These are phyloP conservation scores for Scheffersomyces spartinae DNA, from an alignment of 805 yeast genomes.

Conservation along the genomic window DNA sequence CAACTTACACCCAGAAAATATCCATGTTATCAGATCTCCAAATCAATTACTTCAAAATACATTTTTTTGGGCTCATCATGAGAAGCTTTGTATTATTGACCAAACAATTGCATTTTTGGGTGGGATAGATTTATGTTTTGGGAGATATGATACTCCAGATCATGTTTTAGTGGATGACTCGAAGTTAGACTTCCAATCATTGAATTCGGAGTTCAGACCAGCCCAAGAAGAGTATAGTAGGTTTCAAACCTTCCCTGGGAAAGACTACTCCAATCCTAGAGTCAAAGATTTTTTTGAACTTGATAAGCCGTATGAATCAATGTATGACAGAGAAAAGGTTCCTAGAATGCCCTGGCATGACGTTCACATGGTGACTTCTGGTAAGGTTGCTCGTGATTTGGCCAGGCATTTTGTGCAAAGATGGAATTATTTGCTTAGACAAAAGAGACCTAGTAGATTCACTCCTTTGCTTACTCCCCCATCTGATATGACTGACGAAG, in stretches of 20 bases:
- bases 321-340: conserved; percentile 69
- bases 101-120: conserved; percentile 85
- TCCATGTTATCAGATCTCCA: conserved; percentile 88
- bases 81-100: conserved; percentile 78
- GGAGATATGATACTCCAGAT: conserved; percentile 93
- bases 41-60: conserved; percentile 89
- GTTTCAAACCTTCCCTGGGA: conserved; percentile 81
- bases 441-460: conserved; percentile 86
- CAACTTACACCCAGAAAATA: conserved; percentile 66
- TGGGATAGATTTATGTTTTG: conserved; percentile 92
- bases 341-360: conserved; percentile 99
- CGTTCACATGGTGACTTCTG: conserved; percentile 90
- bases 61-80: conserved; percentile 98
- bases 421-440: conserved; percentile 90
- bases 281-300: conserved; percentile 75
- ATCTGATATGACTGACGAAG: conserved; percentile 68
- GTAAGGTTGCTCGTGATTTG: conserved; percentile 88
- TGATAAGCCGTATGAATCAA: conserved; percentile 79
- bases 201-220: conserved; percentile 13
- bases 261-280: conserved; percentile 94
- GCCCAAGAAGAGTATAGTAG: conserved; percentile 20
- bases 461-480: conserved; percentile 93
- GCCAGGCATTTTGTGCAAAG: conserved; percentile 93
- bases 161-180: conserved; percentile 80
- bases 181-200: conserved; percentile 18